Evolutionary conservation across 1,284 basidiomycete species (phyloP), one percentile per base, ranked within the genome.

Genomic region (Austroboletus niveus): DNA sequence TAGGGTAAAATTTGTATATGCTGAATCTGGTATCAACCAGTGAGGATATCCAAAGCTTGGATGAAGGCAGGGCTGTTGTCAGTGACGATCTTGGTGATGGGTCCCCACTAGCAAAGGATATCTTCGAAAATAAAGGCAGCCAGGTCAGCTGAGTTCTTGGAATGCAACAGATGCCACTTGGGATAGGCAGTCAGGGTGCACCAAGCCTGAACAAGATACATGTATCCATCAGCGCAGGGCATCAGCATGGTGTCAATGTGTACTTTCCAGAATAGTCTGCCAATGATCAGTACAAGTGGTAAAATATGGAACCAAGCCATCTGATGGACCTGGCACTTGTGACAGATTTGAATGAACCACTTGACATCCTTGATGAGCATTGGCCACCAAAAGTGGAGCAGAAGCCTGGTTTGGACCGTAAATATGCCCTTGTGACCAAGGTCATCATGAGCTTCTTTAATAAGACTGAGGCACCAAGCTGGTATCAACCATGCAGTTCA

Each of bases 1-100:
- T 80, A 80, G 0, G 63, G 64, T 0, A 71, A 74, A 9, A 80
- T 77, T 31, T 80, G n/a, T n/a, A n/a, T 76, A 34, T 76, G 70
- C 0, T 53, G 39, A 11, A 80, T 69, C 3, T 62, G 42, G 47
- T 75, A 78, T 2, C 61, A 56, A 8, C 67, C 51, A 0, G 54
- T 53, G 0, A 79, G 61, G 15, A 63, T 53, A 0, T 63, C 57
- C 2, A 71, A 29, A 0, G 73, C 77, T 20, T 58, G 60, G 0
- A 75, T 42, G 20, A 75, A 70, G 0, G 69, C 5, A 7, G 32
- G 22, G 1, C 52, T 32, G 11, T 55, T 59, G 22, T 59, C 53
- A 36, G 53, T 47, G 34, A 57, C 11, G 5, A 63, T 31, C 30
- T 61, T 35, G 2, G 35, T 15, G 0, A 59, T 6, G 6, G 48